Evolutionary conservation across 306 rosid species (phyloP), one percentile per base, ranked within the genome.

Genomic region (Prosopis cineraria): DNA sequence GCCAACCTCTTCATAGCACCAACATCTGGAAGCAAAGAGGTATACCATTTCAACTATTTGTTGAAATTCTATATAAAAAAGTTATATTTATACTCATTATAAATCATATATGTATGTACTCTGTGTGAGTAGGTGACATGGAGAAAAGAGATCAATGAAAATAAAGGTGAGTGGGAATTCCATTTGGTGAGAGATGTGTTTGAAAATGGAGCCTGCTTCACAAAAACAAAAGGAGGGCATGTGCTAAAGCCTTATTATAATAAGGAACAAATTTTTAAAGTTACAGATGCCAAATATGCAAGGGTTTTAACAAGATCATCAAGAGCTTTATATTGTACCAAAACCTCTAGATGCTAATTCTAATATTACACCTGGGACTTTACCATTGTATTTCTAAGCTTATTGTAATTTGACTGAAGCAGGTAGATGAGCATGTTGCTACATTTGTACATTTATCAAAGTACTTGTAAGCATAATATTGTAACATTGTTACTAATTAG

Each of bases 1-100:
- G 40, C 86, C 64, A 86, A 87, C 70, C 82, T 84, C n/a, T 84
- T 87, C 16, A 81, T 87, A 81, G 88, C 86, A 68, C 86, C 88
- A 0, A 73, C 40, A 39, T 33, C 48, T 1, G 81, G 86, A 14
- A 87, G n/a, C n/a, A n/a, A n/a, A n/a, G n/a, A n/a, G n/a, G n/a
- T n/a, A n/a, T n/a, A n/a, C n/a, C n/a, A n/a, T n/a, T n/a, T n/a
- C n/a, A n/a, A n/a, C n/a, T n/a, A n/a, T n/a, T n/a, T n/a, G n/a
- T n/a, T n/a, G n/a, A n/a, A n/a, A n/a, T n/a, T n/a, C n/a, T n/a
- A n/a, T n/a, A n/a, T n/a, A n/a, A n/a, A n/a, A n/a, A n/a, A n/a
- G n/a, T n/a, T n/a, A n/a, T n/a, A n/a, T n/a, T n/a, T n/a, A n/a
- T n/a, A n/a, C n/a, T n/a, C n/a, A n/a, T n/a, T n/a, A n/a, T n/a